Evolutionary conservation across 208 protist species (phyloP), one percentile per base, ranked within the genome.

Genomic region (Lotmaria passim): DNA sequence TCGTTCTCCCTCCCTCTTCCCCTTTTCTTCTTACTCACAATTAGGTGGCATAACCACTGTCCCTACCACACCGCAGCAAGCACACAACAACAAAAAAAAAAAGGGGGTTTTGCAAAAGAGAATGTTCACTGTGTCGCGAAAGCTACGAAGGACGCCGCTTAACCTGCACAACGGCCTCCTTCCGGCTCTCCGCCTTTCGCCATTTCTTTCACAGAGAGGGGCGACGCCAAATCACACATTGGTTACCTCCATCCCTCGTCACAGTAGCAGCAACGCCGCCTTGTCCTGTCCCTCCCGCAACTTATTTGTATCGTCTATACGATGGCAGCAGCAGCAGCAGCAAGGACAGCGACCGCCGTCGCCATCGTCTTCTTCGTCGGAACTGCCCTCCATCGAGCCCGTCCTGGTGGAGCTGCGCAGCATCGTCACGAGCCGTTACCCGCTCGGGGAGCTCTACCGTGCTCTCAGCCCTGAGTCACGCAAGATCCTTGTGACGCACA

Each of bases 391-490:
- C 3, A 23, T 76, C 11, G 71, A 69, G 34, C 71, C 71, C 15
- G 53, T 76, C 0, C 6, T 76, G 12, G 4, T 19, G 0, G 71
- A 76, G 55, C 71, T 76, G 19, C 10, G 34, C 15, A 59, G 34
- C 36, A 59, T 76, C 56, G 21, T 76, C 28, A 76, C 71, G 19
- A 61, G 52, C 7, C 71, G 62, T 0, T 61, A 85, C 30, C 73
- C 68, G 19, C 69, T 92, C 7, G 86, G 81, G 14, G 55, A 81
- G 0, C 53, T 92, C 11, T 88, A 86, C 57, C 74, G 69, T 10
- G 47, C 64, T 0, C 79, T 92, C 24, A 82, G 69, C n/a, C 67
- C 78, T 5, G 69, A 14, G 2, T 74, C 78, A 10, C 69, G 67
- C 6, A 70, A 75, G 30, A 75, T 73, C 3, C 65, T 92, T n/a